Evolutionary conservation across 2,329 filamentous ascomycete species (phyloP), one percentile per base, ranked within the genome.

Genomic region (Aspergillus sp.): DNA sequence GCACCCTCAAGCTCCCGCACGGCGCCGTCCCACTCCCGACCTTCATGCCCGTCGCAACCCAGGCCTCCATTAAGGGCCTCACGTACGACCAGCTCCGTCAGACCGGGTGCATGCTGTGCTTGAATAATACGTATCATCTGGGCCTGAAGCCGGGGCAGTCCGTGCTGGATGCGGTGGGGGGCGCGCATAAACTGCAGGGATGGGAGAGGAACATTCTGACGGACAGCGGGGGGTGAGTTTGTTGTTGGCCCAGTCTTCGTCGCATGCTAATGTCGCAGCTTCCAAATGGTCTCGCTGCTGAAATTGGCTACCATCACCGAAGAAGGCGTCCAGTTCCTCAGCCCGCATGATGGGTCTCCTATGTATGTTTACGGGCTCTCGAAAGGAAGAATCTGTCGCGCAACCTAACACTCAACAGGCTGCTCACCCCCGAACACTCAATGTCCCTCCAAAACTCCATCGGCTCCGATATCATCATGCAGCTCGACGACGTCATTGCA

Each of bases 401-500:
- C 15, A 14, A 12, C 30, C 16, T 24, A 13, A 24, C 11, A 16
- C 29, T 11, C 11, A n/a, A n/a, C 32, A 74, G 71, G 71, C 78
- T 98, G 8, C 77, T 98, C 29, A 98, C 91, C 0, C 91, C 91
- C 0, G 93, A 98, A 59, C 89, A 96, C 65, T 96, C 91, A 1
- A 95, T 98, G 49, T 81, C 80, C 8, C 72, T 98, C 3, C 91
- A 98, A 58, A 96, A 98, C 61, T 89, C 82, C 34, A 98, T 98
- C 51, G 91, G 91, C 43, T 93, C 86, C 42, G 91, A 98, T 62
- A 96, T 98, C 48, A 95, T 96, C 45, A 98, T 98, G 93, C 93
- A 98, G 63, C 78, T 98, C 3, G 91, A 98, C 67, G 93, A 98
- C 60, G 93, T 98, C 10, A 82, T 98, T 32, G 89, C 86, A 17